Percentiles rank a stretch among this genome's conserved stretches.
Conservation (phyloP, 176 grass and related monocot genomes). For the Otatea glauca region DNA sequence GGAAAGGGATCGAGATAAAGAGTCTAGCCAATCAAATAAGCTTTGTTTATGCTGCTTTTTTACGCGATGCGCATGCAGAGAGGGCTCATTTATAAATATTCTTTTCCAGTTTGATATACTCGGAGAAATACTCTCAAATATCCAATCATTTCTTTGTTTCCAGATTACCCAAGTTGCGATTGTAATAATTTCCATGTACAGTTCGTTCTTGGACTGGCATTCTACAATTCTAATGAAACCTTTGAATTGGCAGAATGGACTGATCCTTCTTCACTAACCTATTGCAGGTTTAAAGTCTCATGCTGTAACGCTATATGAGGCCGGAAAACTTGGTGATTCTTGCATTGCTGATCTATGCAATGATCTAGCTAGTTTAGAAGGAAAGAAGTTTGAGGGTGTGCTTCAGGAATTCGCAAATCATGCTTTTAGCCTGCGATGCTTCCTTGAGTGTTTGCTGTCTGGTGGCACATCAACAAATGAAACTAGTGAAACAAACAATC, state of each 20-base stretch:
- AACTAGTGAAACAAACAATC: slow-evolving; percentile 37
- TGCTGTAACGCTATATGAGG: slow-evolving; percentile 93
- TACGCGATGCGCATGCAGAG: too few species aligned
- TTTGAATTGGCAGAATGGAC: background rate
- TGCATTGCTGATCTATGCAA: slow-evolving; percentile 81
- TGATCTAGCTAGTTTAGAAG: slow-evolving; percentile 88
- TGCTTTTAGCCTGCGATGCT: slow-evolving; percentile 84
- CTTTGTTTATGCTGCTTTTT: too few species aligned
- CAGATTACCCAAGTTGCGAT: too few species aligned
- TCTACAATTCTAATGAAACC: slow-evolving; percentile 13
- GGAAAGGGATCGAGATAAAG: too few species aligned
- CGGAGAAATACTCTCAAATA: too few species aligned
- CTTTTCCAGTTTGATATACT: too few species aligned
- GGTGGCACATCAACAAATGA: slow-evolving; percentile 60
- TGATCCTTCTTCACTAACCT: slow-evolving; percentile 23
- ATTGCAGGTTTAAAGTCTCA: slow-evolving; percentile 87
- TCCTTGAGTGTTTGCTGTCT: slow-evolving; percentile 85
- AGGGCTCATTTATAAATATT: too few species aligned
- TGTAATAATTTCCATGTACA: too few species aligned
- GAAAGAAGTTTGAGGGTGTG: slow-evolving; percentile 89
- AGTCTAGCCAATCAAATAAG: too few species aligned
- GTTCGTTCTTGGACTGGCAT: slow-evolving; percentile 5
- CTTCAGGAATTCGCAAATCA: slow-evolving; percentile 97
- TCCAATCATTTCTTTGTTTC: too few species aligned
- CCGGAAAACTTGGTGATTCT: slow-evolving; percentile 88